Base-by-base conservation (phyloP, 805 yeast species). In the Wickerhamomyces pijperi region DNA sequence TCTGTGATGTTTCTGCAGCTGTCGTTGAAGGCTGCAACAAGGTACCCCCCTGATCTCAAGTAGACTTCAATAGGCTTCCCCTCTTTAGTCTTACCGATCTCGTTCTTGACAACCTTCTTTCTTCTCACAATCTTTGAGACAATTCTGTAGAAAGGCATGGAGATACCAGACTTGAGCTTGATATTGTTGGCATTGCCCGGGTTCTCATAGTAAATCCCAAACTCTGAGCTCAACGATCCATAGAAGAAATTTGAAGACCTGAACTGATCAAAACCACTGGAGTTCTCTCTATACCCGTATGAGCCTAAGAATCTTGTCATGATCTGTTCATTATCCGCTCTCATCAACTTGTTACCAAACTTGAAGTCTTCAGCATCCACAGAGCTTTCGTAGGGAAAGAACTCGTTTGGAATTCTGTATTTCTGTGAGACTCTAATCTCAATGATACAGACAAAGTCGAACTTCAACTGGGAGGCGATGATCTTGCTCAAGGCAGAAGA, bases 351-450 rank as follows among this genome's bases (percentile, higher is more conserved):
- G 32, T 58, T 55, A 6, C 63, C 59, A 53, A 56, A 56, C 38
- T 61, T 54, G 48, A 64, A 74, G 1, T 58, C 53, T 14, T 71
- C 76, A 16, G 65, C 59, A 14, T 68, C 68, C 34, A 74, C 56
- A 34, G 60, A 65, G 41, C 62, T 62, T 19, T 61, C 66, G 20
- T 53, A 49, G 1, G 80, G 78, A 40, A 70, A 70, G 43, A 53
- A 64, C 19, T 66, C 65, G 1, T 59, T 37, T 2, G 60, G 54
- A 9, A 75, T 64, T 35, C 52, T 57, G 48, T 58, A 72, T 12
- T 60, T 54, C 51, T 72, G 78, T 4, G 72, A 66, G 8, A 68
- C 63, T 44, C 74, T 56, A 5, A 75, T 60, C 46, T 76, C 79
- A 48, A 73, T 47, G 13, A 77, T 58, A 46, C 69, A 73, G 2